Conservation (phyloP, 2,329 filamentous ascomycete species). For the Myrmaecium sp. region DNA sequence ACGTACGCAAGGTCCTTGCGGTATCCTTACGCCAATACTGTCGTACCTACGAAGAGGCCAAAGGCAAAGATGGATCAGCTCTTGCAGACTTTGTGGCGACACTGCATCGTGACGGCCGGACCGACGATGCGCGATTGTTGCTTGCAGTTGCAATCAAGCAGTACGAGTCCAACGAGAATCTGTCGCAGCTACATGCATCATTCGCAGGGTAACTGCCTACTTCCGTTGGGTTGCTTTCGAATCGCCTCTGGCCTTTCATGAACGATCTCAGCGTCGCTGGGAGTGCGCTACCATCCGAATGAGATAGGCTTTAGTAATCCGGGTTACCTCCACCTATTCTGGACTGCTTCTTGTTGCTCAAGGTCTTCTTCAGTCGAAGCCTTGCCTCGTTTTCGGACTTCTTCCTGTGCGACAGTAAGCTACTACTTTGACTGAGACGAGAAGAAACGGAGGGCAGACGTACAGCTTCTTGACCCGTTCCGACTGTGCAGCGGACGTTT, state of each 20-base stretch:
- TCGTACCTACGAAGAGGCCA: slow-evolving; percentile 5
- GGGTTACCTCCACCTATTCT: slow-evolving; percentile 23
- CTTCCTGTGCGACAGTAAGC: slow-evolving; percentile 25
- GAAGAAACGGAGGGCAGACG: slow-evolving; percentile 7
- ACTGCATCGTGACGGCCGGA: slow-evolving; percentile 4
- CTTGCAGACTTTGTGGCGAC: slow-evolving; percentile 1
- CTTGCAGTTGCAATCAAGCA: slow-evolving; percentile 8
- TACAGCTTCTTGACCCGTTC: slow-evolving; percentile 38
- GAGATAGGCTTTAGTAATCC: slow-evolving; percentile 2
- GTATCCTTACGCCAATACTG: slow-evolving; percentile 22
- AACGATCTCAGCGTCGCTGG: too few species aligned
- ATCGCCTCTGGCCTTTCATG: too few species aligned
- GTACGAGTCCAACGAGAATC: neutral
- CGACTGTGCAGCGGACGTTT: slow-evolving; percentile 39
- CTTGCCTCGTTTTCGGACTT: slow-evolving; percentile 40
- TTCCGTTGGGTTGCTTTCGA: too few species aligned
- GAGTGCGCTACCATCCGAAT: too few species aligned
- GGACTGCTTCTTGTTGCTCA: slow-evolving; percentile 44
- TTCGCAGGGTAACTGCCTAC: too few species aligned
- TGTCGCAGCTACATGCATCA: too few species aligned
- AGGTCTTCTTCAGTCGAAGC: slow-evolving; percentile 40
- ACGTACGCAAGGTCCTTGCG: slow-evolving; percentile 34
- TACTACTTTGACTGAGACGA: slow-evolving; percentile 6
- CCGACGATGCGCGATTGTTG: slow-evolving; percentile 13
- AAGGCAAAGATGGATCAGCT: neutral